Evolutionary conservation across 306 rosid genomes (phyloP).

Genomic region (Citrullus mucosospermus): DNA sequence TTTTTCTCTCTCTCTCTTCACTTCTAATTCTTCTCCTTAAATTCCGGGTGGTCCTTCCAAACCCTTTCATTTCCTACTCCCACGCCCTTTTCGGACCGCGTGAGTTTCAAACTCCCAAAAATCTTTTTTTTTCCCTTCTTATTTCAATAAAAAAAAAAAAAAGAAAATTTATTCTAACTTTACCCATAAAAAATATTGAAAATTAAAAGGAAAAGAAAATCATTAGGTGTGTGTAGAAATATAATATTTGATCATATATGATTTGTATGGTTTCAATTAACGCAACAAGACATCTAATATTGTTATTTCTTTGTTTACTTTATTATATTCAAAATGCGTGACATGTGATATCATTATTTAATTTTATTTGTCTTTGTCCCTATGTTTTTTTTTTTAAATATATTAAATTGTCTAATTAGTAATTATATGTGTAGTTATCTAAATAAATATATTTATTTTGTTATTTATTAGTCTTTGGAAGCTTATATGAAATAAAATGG

Average conservation of each 20-base stretch:
- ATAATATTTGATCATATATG: neutral
- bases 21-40: slow-evolving; percentile 21
- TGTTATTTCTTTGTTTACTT: neutral
- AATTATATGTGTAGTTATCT: neutral
- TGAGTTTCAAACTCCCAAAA: slow-evolving; percentile 1
- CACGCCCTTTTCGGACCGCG: slow-evolving; percentile 4
- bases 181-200: neutral
- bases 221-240: neutral
- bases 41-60: slow-evolving; percentile 19
- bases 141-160: neutral
- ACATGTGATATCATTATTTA: neutral
- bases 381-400: neutral
- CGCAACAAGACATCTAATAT: neutral
- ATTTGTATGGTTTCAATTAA: neutral
- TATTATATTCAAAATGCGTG: neutral
- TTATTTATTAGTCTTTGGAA: no score
- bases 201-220: neutral
- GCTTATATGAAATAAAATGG: no score
- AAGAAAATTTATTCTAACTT: neutral
- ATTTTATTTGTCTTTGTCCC: neutral
- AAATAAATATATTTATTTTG: no score
- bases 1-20: neutral
- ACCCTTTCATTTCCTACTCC: neutral
- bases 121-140: neutral
- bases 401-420: no score